Evolutionary conservation across 768 basidiomycete species (phyloP).

Genomic region (Rhizopogon sp.): DNA sequence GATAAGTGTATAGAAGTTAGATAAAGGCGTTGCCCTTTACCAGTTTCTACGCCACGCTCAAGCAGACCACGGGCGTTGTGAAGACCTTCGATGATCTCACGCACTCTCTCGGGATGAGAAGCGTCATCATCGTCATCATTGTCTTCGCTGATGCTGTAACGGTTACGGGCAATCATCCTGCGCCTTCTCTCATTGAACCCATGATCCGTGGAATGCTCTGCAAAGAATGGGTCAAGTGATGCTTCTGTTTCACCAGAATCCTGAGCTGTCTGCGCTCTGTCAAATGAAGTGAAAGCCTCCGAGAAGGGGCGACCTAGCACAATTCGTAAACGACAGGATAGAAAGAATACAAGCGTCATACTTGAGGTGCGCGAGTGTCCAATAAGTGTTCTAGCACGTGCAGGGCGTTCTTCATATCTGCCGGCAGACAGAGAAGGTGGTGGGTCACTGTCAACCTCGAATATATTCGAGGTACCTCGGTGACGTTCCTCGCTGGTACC

Average conservation of each 20-base stretch:
- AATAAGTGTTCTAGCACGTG: neutral
- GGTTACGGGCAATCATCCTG: neutral
- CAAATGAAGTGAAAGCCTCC: neutral
- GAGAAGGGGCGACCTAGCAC: neutral
- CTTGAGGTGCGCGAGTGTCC: neutral
- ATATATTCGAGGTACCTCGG: neutral
- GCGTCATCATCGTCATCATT: neutral
- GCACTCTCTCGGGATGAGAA: neutral
- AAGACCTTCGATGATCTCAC: neutral
- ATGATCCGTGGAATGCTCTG: neutral
- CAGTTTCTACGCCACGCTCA: constrained; percentile 1
- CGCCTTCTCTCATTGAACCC: neutral
- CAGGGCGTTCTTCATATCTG: neutral
- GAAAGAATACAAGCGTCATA: neutral
- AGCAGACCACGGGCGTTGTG: neutral
- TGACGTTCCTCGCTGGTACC: neutral
- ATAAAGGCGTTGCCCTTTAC: neutral
- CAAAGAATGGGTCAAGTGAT: neutral
- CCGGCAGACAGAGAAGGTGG: neutral
- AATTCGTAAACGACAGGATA: neutral
- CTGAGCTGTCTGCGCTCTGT: neutral
- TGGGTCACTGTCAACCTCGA: neutral
- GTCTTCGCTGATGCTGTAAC: neutral
- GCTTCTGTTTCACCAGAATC: neutral
- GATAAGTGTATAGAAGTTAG: neutral